Evolutionary conservation across 805 yeast species (phyloP).

Genomic region (Starmerella ratchasimensis): DNA sequence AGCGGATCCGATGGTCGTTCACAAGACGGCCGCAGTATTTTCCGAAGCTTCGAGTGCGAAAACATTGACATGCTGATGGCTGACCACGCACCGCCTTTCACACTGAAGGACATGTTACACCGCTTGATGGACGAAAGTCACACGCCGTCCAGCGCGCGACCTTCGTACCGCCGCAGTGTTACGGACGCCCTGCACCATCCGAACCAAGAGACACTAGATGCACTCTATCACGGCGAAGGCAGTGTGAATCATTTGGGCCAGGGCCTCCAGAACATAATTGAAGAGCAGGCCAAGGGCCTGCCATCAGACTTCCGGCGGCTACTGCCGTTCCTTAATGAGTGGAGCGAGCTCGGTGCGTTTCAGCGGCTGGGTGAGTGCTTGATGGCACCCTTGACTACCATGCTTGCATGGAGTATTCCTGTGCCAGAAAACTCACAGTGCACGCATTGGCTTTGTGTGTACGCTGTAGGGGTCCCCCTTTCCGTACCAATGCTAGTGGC

Average conservation of each 20-base stretch:
- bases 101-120: background rate
- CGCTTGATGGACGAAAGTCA: background rate
- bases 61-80: background rate
- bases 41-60: background rate
- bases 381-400: slow-evolving; percentile 4
- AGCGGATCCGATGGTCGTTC: too few relatives aligned
- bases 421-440: background rate
- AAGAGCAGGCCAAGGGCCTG: too few relatives aligned
- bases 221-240: too few relatives aligned
- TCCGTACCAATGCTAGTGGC: slow-evolving; percentile 8
- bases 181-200: background rate
- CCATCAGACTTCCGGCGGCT: too few relatives aligned
- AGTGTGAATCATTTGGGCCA: too few relatives aligned
- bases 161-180: too few relatives aligned
- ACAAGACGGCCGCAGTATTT: background rate
- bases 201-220: background rate
- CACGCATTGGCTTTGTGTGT: slow-evolving; percentile 4
- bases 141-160: too few relatives aligned
- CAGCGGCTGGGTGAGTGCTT: background rate
- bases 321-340: slow-evolving; percentile 4
- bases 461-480: slow-evolving; percentile 8
- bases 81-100: background rate
- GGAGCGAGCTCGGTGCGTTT: slow-evolving; percentile 2
- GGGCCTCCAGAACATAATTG: too few relatives aligned
- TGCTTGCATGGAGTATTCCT: slow-evolving; percentile 11